Percentiles rank a stretch among this genome's conserved stretches.
These are phyloP conservation scores for Cercospora zeina DNA, from an alignment of 2,329 filamentous ascomycete species.

Conservation along the genomic window DNA sequence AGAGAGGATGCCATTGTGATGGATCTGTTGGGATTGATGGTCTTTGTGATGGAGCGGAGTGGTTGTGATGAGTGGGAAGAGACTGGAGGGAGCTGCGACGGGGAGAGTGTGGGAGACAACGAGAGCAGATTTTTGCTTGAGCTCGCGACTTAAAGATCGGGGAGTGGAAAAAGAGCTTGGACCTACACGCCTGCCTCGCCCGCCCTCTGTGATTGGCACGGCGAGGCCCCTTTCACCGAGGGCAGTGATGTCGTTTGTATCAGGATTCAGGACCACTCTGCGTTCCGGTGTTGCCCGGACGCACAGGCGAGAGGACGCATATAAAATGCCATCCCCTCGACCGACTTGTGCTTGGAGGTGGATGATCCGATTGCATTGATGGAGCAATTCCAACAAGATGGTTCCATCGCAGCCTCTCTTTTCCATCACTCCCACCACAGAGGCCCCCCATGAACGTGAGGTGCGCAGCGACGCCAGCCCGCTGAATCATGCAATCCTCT, in stretches of 20 bases:
- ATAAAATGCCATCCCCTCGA: slow-evolving; percentile 25
- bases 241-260: slow-evolving; percentile 25
- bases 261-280: slow-evolving; percentile 14
- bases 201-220: slow-evolving; percentile 29
- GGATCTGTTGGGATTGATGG: slow-evolving; percentile 29
- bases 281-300: slow-evolving; percentile 26
- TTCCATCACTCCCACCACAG: background rate
- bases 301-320: slow-evolving; percentile 15
- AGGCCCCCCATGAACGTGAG: background rate
- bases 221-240: slow-evolving; percentile 22
- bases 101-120: slow-evolving; percentile 34
- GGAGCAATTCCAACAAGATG: background rate
- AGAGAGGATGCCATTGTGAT: slow-evolving; percentile 73
- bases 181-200: slow-evolving; percentile 26
- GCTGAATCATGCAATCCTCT: slow-evolving; percentile 16
- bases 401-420: background rate
- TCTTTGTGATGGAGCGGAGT: slow-evolving; percentile 33
- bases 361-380: slow-evolving; percentile 9
- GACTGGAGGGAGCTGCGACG: slow-evolving; percentile 34
- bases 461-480: background rate
- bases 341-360: background rate
- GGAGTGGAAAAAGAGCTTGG: slow-evolving; percentile 26
- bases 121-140: slow-evolving; percentile 33
- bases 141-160: slow-evolving; percentile 33
- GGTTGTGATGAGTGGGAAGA: slow-evolving; percentile 31